Evolutionary conservation across 257 asterid species (phyloP).

Genomic region (Echites panduratus): DNA sequence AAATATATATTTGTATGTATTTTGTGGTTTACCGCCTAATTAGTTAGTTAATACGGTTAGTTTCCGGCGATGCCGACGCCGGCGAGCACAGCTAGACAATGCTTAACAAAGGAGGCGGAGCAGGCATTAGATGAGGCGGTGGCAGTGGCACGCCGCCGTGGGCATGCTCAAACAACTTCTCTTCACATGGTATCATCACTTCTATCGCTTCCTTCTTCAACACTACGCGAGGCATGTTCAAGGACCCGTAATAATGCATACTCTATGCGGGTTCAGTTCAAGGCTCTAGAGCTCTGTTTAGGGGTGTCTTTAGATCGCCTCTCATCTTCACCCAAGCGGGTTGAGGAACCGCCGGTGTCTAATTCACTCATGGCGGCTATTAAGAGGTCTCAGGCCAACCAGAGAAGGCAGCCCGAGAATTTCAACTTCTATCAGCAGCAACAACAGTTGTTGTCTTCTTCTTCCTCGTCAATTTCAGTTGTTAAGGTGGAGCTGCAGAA

Average conservation of each 20-base stretch:
- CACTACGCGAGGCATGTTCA: slow-evolving; percentile 78
- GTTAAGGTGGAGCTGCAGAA: slow-evolving; percentile 82
- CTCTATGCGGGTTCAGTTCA: slow-evolving; percentile 65
- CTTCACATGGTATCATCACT: slow-evolving; percentile 78
- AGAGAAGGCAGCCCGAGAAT: slow-evolving; percentile 80
- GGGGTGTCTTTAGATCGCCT: slow-evolving; percentile 67
- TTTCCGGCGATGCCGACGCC: slow-evolving; percentile 76
- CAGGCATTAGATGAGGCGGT: slow-evolving; percentile 78
- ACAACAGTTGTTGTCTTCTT: slow-evolving; percentile 30
- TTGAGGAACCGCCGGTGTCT: slow-evolving; percentile 74
- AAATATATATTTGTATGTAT: neutral
- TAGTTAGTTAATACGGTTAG: neutral
- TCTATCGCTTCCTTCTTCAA: slow-evolving; percentile 59
- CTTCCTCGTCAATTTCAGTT: slow-evolving; percentile 42
- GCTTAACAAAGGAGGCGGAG: slow-evolving; percentile 71
- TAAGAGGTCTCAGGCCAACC: slow-evolving; percentile 82
- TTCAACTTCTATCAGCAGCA: slow-evolving; percentile 60
- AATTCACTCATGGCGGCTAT: slow-evolving; percentile 91
- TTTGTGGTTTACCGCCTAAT: neutral
- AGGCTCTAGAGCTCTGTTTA: slow-evolving; percentile 79
- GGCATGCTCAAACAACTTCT: slow-evolving; percentile 89
- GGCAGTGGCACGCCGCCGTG: slow-evolving; percentile 76
- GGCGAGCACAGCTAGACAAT: slow-evolving; percentile 71
- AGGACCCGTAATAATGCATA: slow-evolving; percentile 57
- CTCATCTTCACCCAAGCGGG: slow-evolving; percentile 39